Evolutionary conservation across 176 grass and related monocot species (phyloP).

Genomic region (Oryza brachyantha): DNA sequence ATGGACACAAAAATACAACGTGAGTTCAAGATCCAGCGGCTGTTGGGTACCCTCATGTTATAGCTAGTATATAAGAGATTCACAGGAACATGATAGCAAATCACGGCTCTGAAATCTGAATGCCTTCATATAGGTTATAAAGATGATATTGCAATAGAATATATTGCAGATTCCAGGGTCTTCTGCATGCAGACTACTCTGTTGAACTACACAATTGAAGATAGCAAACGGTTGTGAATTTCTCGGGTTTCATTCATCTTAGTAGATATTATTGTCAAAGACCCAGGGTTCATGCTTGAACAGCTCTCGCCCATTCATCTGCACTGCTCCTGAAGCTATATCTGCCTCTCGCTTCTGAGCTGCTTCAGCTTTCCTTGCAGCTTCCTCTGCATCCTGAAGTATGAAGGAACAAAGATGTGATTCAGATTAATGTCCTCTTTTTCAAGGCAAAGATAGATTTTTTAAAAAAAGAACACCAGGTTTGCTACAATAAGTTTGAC

Average conservation of each 20-base stretch:
- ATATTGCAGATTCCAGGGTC: not conserved
- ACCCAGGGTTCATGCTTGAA: constrained; percentile 77
- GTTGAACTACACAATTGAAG: not conserved
- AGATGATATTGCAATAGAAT: too few species aligned
- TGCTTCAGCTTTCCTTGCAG: constrained; percentile 57
- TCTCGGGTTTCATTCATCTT: constrained; percentile 1
- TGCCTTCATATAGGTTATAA: not conserved
- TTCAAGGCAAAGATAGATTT: not conserved
- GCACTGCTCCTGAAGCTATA: constrained; percentile 54
- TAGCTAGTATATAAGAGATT: too few species aligned
- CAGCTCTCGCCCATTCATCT: constrained; percentile 88
- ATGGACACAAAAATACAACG: too few species aligned
- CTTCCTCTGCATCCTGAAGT: constrained; percentile 54
- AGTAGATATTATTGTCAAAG: constrained; percentile 75
- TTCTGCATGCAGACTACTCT: not conserved
- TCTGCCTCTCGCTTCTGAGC: constrained; percentile 52
- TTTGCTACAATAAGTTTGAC: not conserved
- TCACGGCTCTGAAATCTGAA: not conserved
- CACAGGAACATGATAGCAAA: too few species aligned
- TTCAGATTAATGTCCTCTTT: not conserved
- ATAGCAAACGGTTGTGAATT: not conserved
- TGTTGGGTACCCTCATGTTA: too few species aligned
- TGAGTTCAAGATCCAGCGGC: too few species aligned
- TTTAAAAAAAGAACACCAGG: not conserved
- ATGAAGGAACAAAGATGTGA: not conserved